A percentile compares a stretch with the other conserved stretches of the same genome.
Conservation (phyloP, 139 green algal genomes). For the Picochlorum sp. region DNA sequence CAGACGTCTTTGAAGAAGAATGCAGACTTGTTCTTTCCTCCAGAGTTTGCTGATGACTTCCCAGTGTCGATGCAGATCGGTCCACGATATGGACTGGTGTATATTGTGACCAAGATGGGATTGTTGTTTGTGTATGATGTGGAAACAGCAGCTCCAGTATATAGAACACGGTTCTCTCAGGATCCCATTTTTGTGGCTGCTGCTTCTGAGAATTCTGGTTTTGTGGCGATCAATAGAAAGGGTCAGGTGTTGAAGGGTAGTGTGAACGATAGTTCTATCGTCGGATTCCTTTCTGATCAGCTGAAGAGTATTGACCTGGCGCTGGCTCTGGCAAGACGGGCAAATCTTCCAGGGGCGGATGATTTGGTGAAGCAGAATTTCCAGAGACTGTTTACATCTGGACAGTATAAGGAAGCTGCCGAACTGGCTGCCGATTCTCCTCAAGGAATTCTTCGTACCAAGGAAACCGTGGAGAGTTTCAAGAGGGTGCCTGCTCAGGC, state of each 20-base stretch:
- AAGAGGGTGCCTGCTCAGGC: slow-evolving; percentile 74
- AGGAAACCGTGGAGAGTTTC: slow-evolving; percentile 75
- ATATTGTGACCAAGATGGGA: slow-evolving; percentile 96
- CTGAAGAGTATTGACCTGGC: slow-evolving; percentile 95
- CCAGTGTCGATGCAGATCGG: slow-evolving; percentile 90
- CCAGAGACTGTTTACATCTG: slow-evolving; percentile 68
- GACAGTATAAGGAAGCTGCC: slow-evolving; percentile 95
- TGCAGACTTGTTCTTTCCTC: slow-evolving; percentile 97
- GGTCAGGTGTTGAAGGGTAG: slow-evolving; percentile 85
- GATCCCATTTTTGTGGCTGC: slow-evolving; percentile 95
- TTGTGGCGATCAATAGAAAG: slow-evolving; percentile 87
- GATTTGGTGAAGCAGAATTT: slow-evolving; percentile 90
- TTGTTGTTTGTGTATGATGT: slow-evolving; percentile 99
- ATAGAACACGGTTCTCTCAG: slow-evolving; percentile 89
- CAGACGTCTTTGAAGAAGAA: slow-evolving; percentile 69
- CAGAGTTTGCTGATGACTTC: slow-evolving; percentile 98
- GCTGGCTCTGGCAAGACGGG: slow-evolving; percentile 79
- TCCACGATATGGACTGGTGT: slow-evolving; percentile 80
- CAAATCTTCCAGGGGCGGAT: slow-evolving; percentile 94
- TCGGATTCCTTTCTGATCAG: slow-evolving; percentile 88
- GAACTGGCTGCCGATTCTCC: slow-evolving; percentile 90
- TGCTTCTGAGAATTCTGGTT: slow-evolving; percentile 56
- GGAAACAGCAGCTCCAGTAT: slow-evolving; percentile 90
- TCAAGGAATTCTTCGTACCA: slow-evolving; percentile 50
- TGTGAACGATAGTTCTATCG: slow-evolving; percentile 87